Conservation (phyloP, 192 early-diverging fungal genomes). For the Neocallimastix lanati region DNA sequence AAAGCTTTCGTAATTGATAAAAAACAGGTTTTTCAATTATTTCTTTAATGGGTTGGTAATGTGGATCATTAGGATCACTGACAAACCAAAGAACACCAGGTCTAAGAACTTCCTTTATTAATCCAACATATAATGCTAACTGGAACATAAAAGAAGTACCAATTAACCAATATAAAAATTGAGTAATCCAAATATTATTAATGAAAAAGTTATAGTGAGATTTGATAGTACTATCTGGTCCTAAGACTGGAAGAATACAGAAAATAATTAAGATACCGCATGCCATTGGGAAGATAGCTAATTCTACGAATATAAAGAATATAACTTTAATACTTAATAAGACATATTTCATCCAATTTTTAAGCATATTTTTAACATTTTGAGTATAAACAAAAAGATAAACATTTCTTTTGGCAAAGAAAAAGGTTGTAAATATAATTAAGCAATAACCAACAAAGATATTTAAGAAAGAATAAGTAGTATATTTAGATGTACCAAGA, state of each 20-base stretch:
- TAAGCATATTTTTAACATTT: conserved; percentile 13
- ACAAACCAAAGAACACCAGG: conserved; percentile 97
- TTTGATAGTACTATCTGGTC: conserved; percentile 24
- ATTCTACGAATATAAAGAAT: conserved; percentile 75
- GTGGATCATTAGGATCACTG: conserved; percentile 90
- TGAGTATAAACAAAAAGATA: conserved; percentile 12
- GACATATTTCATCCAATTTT: conserved; percentile 14
- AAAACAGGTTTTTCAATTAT: conserved; percentile 61
- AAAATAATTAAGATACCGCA: conserved; percentile 77
- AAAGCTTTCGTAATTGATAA: conserved; percentile 67
- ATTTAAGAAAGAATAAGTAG: conserved; percentile 32
- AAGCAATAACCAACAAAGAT: conserved; percentile 42
- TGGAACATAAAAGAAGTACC: conserved; percentile 89
- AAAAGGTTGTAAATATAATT: conserved; percentile 7
- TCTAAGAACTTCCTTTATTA: conserved; percentile 64
- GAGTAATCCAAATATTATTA: conserved; percentile 39
- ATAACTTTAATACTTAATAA: conserved; percentile 38
- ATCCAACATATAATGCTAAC: conserved; percentile 70
- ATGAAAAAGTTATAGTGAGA: conserved; percentile 38
- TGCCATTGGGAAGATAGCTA: conserved; percentile 65
- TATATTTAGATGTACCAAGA: conserved; percentile 31
- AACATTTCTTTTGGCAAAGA: not conserved
- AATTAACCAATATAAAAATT: conserved; percentile 74
- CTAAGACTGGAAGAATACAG: conserved; percentile 59
- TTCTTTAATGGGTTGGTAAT: conserved; percentile 85